Evolutionary conservation across 2,329 filamentous ascomycete genomes (phyloP).

Genomic region (Acephala macrosclerotiorum): DNA sequence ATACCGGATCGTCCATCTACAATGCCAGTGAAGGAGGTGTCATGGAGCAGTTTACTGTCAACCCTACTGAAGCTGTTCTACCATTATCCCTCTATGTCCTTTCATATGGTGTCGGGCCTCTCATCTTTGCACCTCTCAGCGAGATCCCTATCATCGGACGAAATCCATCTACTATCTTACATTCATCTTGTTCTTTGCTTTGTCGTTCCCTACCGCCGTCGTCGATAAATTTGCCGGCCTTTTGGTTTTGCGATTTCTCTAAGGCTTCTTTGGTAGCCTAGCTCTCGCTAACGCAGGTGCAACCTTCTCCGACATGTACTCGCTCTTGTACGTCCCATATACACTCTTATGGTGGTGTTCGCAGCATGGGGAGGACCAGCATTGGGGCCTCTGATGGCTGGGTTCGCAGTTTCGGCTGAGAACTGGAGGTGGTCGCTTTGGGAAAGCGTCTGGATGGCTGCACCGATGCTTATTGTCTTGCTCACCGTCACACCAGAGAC

Average conservation of each 20-base stretch:
- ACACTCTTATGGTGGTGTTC: constrained; percentile 20
- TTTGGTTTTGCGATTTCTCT: constrained; percentile 66
- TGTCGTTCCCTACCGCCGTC: constrained; percentile 68
- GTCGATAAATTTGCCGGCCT: constrained; percentile 66
- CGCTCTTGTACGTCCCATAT: constrained; percentile 36
- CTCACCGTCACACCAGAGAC: constrained; percentile 70
- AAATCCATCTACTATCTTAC: constrained; percentile 72
- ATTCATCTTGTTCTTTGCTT: constrained; percentile 68
- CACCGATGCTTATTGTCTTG: constrained; percentile 62
- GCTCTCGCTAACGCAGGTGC: constrained; percentile 64
- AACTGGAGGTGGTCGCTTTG: constrained; percentile 68
- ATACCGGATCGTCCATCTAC: constrained; percentile 56
- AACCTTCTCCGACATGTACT: constrained; percentile 38
- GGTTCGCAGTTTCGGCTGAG: constrained; percentile 61
- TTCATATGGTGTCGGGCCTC: constrained; percentile 66
- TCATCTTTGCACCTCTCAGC: constrained; percentile 69
- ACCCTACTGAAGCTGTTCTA: constrained; percentile 56
- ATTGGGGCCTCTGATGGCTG: constrained; percentile 64
- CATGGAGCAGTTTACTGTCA: constrained; percentile 60
- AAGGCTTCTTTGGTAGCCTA: constrained; percentile 68
- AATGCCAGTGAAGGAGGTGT: constrained; percentile 55
- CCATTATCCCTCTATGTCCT: constrained; percentile 67
- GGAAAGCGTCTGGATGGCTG: constrained; percentile 66
- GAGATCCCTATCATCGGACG: constrained; percentile 72
- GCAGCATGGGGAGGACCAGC: constrained; percentile 50